Percentiles rank a stretch among this genome's conserved stretches.
Evolutionary conservation across 208 protist genomes (phyloP).

Genomic region (Leishmania aethiopica): DNA sequence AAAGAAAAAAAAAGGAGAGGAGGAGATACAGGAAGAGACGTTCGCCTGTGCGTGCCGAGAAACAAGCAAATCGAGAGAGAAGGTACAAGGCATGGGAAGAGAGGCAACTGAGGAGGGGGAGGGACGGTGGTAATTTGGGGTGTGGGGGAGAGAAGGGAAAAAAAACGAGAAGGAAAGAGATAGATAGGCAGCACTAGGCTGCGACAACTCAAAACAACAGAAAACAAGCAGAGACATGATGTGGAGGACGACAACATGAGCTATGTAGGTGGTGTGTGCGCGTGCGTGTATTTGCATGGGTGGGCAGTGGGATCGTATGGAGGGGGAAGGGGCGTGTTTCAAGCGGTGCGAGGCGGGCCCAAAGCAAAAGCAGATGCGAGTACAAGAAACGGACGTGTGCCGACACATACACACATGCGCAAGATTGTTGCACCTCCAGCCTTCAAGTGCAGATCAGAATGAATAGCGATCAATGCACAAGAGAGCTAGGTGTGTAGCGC

Average conservation of each 20-base stretch:
- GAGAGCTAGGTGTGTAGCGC: not conserved
- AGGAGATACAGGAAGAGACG: not conserved
- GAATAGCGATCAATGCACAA: not conserved
- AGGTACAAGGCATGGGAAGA: not conserved
- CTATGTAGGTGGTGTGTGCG: no score
- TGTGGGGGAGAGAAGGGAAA: not conserved
- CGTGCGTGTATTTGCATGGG: not conserved
- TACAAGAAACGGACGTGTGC: not conserved
- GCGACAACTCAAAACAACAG: not conserved
- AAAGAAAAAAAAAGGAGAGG: conserved; percentile 1
- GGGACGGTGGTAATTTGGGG: not conserved
- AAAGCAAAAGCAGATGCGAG: not conserved
- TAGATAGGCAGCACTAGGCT: not conserved
- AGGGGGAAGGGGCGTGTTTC: not conserved
- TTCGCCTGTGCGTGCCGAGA: not conserved
- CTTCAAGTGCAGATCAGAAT: not conserved
- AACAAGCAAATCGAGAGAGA: not conserved
- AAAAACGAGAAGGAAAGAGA: not conserved
- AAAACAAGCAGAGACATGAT: not conserved
- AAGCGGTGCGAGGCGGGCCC: not conserved
- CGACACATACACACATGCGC: not conserved
- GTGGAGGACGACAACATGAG: not conserved
- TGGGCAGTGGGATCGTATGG: not conserved
- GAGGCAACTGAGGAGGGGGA: not conserved
- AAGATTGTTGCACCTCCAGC: not conserved